A percentile compares a stretch with the other conserved stretches of the same genome.
These are phyloP conservation scores for Piromyces sp. DNA, from an alignment of 192 early-diverging fungal species.

Conservation along the genomic window DNA sequence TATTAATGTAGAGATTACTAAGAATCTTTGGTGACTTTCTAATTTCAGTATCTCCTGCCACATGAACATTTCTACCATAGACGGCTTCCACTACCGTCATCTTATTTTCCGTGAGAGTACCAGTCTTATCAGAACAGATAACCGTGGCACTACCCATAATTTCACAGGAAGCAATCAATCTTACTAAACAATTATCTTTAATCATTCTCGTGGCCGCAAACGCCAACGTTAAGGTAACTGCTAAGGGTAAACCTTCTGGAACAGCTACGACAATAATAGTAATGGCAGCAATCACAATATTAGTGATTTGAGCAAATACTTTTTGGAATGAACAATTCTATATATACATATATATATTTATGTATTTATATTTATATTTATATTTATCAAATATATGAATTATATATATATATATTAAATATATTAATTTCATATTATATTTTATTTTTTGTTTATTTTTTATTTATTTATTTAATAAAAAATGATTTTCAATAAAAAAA, in stretches of 20 bases:
- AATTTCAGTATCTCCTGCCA: not conserved
- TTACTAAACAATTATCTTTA: conserved; percentile 60
- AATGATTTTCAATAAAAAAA: no score
- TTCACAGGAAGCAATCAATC: conserved; percentile 61
- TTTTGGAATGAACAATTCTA: not conserved
- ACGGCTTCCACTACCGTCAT: conserved; percentile 59
- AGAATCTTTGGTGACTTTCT: not conserved
- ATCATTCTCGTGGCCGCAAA: conserved; percentile 71
- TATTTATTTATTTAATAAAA: no score
- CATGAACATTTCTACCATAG: conserved; percentile 9
- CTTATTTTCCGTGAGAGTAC: conserved; percentile 66
- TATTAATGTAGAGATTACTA: not conserved
- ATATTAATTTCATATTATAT: no score
- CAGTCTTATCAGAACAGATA: conserved; percentile 77
- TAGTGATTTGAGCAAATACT: not conserved
- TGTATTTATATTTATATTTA: no score
- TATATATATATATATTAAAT: no score
- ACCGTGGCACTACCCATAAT: conserved; percentile 69
- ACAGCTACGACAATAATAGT: conserved; percentile 69
- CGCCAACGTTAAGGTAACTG: conserved; percentile 67
- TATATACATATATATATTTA: not conserved
- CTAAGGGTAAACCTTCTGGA: conserved; percentile 76
- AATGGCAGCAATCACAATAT: conserved; percentile 61
- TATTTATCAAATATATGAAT: no score
- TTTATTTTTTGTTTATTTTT: no score